Evolutionary conservation across 352 stramenopile species (phyloP).

Genomic region (Poterioochromonas sp.): DNA sequence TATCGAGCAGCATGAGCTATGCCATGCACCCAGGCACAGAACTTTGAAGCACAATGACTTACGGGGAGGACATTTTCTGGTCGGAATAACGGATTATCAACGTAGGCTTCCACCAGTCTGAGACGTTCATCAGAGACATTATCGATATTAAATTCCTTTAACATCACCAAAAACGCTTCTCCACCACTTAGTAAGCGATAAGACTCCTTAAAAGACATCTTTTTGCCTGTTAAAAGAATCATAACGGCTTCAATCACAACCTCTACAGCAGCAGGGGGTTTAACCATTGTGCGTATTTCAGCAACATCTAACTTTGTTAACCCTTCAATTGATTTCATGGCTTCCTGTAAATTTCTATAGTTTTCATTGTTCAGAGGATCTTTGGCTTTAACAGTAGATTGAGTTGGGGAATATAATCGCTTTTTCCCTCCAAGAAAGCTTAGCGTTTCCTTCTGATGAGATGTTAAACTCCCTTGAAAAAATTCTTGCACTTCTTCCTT

Average conservation of each 20-base stretch:
- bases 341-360: not conserved
- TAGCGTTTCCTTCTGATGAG: not conserved
- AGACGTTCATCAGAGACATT: constrained; percentile 37
- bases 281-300: constrained; percentile 49
- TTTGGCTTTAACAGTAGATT: not conserved
- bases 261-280: constrained; percentile 48
- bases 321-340: constrained; percentile 44
- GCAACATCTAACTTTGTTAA: constrained; percentile 49
- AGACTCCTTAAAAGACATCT: constrained; percentile 39
- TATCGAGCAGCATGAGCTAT: constrained; percentile 47
- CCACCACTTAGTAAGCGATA: constrained; percentile 30
- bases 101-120: constrained; percentile 45
- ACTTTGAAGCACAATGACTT: constrained; percentile 66
- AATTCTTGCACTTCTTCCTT: not conserved
- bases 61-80: constrained; percentile 56
- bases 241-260: constrained; percentile 50
- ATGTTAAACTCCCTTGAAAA: not conserved
- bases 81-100: constrained; percentile 48
- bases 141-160: constrained; percentile 41
- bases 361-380: not conserved
- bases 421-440: not conserved
- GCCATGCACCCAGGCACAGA: constrained; percentile 70
- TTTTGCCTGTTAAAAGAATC: constrained; percentile 47
- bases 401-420: not conserved
- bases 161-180: constrained; percentile 44